Evolutionary conservation across 345 rosid species (phyloP).

Genomic region (Linum trigynum): DNA sequence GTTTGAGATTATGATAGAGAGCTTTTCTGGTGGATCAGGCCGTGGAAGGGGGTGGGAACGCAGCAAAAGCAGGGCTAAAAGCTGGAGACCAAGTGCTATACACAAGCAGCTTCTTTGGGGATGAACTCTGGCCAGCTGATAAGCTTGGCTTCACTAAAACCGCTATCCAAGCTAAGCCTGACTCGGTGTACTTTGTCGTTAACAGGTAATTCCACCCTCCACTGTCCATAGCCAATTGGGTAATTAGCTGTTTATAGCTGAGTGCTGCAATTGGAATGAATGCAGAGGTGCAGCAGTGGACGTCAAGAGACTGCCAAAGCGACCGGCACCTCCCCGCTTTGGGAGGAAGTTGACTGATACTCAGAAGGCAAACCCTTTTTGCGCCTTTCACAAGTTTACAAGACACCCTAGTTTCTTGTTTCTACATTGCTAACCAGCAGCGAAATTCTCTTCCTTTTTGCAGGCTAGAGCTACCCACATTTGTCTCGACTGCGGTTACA

Average conservation of each 20-base stretch:
- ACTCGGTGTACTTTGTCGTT: conserved; percentile 87
- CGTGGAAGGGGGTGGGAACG: conserved; percentile 89
- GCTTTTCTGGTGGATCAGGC: conserved; percentile 34
- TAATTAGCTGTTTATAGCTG: background rate
- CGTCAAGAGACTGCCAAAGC: conserved; percentile 73
- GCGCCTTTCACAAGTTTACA: background rate
- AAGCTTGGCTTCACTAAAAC: conserved; percentile 95
- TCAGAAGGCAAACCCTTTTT: conserved; percentile 50
- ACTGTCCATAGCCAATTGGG: background rate
- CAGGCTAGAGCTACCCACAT: conserved; percentile 94
- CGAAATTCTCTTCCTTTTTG: conserved; percentile 14
- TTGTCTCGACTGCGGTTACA: conserved; percentile 91
- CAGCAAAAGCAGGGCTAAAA: conserved; percentile 88
- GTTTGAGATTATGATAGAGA: background rate
- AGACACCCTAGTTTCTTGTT: background rate
- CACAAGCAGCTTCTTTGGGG: conserved; percentile 98
- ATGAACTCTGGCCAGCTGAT: conserved; percentile 99
- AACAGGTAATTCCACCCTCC: conserved; percentile 44
- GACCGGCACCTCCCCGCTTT: conserved; percentile 95
- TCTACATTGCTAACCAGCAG: conserved; percentile 2
- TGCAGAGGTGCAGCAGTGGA: conserved; percentile 83
- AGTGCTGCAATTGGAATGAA: background rate
- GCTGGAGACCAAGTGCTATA: conserved; percentile 87
- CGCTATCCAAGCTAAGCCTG: conserved; percentile 96
- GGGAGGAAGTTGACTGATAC: conserved; percentile 86